Percentiles rank a stretch among this genome's conserved stretches.
Evolutionary conservation across 1,139 yeast species (phyloP).

Genomic region (Suhomyces yuchorum): DNA sequence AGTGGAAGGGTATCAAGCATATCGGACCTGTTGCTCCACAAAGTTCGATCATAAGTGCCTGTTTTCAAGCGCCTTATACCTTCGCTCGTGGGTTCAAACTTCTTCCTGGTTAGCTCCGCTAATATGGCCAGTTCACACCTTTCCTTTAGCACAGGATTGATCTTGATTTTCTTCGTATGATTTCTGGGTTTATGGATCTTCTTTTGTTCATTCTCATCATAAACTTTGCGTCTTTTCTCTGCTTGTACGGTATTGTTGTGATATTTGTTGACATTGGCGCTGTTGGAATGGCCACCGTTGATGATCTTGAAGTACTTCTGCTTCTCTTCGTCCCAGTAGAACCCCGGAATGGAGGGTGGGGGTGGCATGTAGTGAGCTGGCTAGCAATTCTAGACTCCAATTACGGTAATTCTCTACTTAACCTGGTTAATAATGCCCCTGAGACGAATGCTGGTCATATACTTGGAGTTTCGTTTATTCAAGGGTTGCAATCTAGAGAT

Average conservation of each 20-base stretch:
- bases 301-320: constrained; percentile 48
- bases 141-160: not conserved
- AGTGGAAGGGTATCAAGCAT: constrained; percentile 4
- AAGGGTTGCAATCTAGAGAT: no score
- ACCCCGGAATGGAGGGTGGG: constrained; percentile 45
- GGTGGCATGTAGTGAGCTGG: not conserved
- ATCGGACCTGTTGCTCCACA: constrained; percentile 4
- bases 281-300: constrained; percentile 34
- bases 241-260: constrained; percentile 40
- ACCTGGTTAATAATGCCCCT: no score
- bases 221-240: constrained; percentile 28
- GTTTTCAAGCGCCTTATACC: constrained; percentile 5
- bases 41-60: constrained; percentile 3
- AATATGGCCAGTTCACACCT: not conserved
- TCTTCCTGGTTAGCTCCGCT: not conserved
- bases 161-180: not conserved
- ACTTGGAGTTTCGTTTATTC: no score
- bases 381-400: no score
- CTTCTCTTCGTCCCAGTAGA: constrained; percentile 44
- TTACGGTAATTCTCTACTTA: no score
- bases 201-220: constrained; percentile 5
- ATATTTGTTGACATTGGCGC: constrained; percentile 22
- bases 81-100: constrained; percentile 1
- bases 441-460: no score
- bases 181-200: not conserved